Evolutionary conservation across 192 early-diverging fungal genomes (phyloP).

Genomic region (Rhizoclosmatium sp.): DNA sequence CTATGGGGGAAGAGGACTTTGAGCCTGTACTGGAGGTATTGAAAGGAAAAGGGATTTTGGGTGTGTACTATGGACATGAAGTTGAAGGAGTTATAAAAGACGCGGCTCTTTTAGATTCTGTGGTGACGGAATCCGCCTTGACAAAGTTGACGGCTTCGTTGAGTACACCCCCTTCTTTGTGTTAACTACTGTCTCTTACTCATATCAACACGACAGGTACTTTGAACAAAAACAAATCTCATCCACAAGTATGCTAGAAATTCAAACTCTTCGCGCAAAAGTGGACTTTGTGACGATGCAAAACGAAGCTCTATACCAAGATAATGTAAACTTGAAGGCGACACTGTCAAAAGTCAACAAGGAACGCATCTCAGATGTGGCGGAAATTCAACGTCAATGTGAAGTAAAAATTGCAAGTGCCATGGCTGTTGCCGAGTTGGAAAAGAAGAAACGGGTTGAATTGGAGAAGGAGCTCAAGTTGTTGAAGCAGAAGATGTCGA

Average conservation of each 20-base stretch:
- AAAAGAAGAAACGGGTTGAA: background rate
- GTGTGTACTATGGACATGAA: constrained; percentile 43
- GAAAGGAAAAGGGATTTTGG: constrained; percentile 59
- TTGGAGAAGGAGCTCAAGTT: background rate
- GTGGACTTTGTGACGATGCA: constrained; percentile 3
- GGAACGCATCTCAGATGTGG: constrained; percentile 6
- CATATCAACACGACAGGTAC: constrained; percentile 14
- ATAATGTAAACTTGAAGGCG: background rate
- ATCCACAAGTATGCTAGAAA: constrained; percentile 8
- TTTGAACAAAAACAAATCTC: constrained; percentile 32
- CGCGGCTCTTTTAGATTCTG: constrained; percentile 36
- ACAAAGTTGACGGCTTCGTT: constrained; percentile 10
- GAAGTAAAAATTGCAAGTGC: background rate
- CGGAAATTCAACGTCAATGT: background rate
- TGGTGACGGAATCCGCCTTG: constrained; percentile 32
- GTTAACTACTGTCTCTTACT: background rate
- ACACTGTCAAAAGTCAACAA: background rate
- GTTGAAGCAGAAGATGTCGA: background rate
- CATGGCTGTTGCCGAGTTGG: background rate
- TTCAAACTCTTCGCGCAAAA: constrained; percentile 31
- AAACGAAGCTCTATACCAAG: constrained; percentile 8
- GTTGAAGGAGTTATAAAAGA: constrained; percentile 52
- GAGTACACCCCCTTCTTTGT: background rate
- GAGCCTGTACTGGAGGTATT: constrained; percentile 84
- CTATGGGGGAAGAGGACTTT: constrained; percentile 71